Conservation (phyloP, 306 rosid species). For the Prunus mume region DNA sequence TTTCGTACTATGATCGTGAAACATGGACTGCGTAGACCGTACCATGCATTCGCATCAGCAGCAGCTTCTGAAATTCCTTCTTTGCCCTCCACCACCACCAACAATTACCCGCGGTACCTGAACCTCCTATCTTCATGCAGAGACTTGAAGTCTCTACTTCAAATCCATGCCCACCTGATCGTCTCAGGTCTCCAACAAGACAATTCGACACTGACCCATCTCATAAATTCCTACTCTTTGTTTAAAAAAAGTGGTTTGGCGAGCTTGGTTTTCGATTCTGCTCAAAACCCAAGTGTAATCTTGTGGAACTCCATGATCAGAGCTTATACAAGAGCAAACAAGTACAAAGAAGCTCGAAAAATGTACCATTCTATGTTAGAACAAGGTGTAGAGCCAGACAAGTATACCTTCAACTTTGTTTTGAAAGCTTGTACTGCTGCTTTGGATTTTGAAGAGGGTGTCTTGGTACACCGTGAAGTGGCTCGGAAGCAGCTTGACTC, state of each 20-base stretch:
- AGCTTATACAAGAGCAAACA: slow-evolving; percentile 39
- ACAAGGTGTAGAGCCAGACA: slow-evolving; percentile 53
- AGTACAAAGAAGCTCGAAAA: slow-evolving; percentile 32
- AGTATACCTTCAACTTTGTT: slow-evolving; percentile 61
- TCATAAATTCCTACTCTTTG: slow-evolving; percentile 47
- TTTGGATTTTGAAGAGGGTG: slow-evolving; percentile 50
- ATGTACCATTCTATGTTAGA: slow-evolving; percentile 44
- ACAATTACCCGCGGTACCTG: slow-evolving; percentile 24
- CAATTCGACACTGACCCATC: slow-evolving; percentile 30
- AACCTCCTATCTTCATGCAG: slow-evolving; percentile 48
- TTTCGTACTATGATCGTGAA: background rate
- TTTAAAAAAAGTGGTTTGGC: slow-evolving; percentile 20
- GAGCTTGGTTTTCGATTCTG: slow-evolving; percentile 30
- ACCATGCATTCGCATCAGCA: slow-evolving; percentile 2
- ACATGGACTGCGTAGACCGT: slow-evolving; percentile 9
- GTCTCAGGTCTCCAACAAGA: slow-evolving; percentile 44
- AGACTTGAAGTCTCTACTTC: slow-evolving; percentile 51
- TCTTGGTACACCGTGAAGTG: slow-evolving; percentile 39
- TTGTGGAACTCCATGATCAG: slow-evolving; percentile 57
- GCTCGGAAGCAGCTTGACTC: slow-evolving; percentile 35
- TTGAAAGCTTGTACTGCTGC: slow-evolving; percentile 62
- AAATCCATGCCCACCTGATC: slow-evolving; percentile 49
- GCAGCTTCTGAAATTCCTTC: slow-evolving; percentile 10
- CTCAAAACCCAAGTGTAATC: slow-evolving; percentile 41
- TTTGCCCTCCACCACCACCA: slow-evolving; percentile 11